These are phyloP conservation scores for Fraxinus sp. DNA, from an alignment of 305 asterid species.

Conservation along the genomic window DNA sequence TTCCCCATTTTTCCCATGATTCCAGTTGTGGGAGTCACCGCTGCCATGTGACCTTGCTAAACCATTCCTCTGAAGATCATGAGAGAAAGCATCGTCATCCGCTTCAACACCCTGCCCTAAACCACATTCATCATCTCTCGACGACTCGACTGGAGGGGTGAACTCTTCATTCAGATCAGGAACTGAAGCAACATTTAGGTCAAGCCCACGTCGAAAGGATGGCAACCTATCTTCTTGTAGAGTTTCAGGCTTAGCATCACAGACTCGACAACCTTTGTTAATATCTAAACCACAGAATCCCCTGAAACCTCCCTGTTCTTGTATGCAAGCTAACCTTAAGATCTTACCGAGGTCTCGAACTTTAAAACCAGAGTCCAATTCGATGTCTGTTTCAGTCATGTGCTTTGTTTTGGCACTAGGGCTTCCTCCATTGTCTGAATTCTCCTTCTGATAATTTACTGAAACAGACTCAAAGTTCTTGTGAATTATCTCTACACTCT, in stretches of 20 bases:
- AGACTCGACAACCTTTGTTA: slow-evolving; percentile 36
- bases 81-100: slow-evolving; percentile 66
- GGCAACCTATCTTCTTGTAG: slow-evolving; percentile 42
- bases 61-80: slow-evolving; percentile 45
- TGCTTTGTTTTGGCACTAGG: slow-evolving; percentile 32
- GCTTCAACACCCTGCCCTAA: slow-evolving; percentile 52
- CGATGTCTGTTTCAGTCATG: slow-evolving; percentile 42
- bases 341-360: slow-evolving; percentile 85
- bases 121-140: slow-evolving; percentile 64
- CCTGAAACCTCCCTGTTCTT: slow-evolving; percentile 57
- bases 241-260: slow-evolving; percentile 45
- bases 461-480: slow-evolving; percentile 36
- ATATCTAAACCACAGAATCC: slow-evolving; percentile 48
- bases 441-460: slow-evolving; percentile 44
- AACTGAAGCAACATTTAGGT: slow-evolving; percentile 79
- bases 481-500: slow-evolving; percentile 68
- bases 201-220: slow-evolving; percentile 72
- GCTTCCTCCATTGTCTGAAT: slow-evolving; percentile 45
- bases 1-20: slow-evolving; percentile 43
- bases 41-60: slow-evolving; percentile 49
- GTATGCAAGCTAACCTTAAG: slow-evolving; percentile 61
- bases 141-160: slow-evolving; percentile 64
- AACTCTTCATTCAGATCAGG: slow-evolving; percentile 88
- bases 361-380: slow-evolving; percentile 82
- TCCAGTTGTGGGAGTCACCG: slow-evolving; percentile 52